Base-by-base conservation (phyloP, 1,284 basidiomycete species). In the Sanghuangporus sanghuang region DNA sequence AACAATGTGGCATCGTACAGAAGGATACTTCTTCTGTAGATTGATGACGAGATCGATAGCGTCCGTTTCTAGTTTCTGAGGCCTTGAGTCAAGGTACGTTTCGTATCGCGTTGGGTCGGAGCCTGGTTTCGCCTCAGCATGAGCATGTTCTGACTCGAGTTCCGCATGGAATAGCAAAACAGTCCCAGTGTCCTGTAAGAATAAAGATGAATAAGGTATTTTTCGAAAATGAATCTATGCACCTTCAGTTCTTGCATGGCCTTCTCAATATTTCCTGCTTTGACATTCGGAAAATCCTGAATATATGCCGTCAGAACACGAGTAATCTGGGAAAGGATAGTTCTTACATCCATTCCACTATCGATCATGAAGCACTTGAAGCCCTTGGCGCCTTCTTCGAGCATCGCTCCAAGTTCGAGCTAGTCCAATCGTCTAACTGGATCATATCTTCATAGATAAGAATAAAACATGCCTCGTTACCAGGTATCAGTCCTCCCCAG, bases 331-430 rank as follows among this genome's bases (percentile, higher is more conserved):
- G 21, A 39, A 35, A 54, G 27, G 54, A 58, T 21, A 42, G 7
- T 6, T 74, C 80, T 63, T 70, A 93, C 92, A 69, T 96, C 90
- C 14, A 97, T 93, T 40, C 95, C 95, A 69, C 93, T 95, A 67
- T 96, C 89, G 68, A 95, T 95, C 69, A 97, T 78, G 75, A 97
- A 97, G 73, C 94, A 96, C 74, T 97, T 97, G 81, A 97, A 97
- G 0, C 95, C 95, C 75, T 89, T 92, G 32, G 95, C 90, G 6
- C 95, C 95, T 44, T 83, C 83, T 35, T 84, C 74, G 14, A 95
- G 77, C 39, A 97, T 79, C 4, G 87, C 85, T 61, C 71, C 68
- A 52, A 95, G 80, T 69, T 93, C 80, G 59, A 76, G 71, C 90
- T 93, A 36, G 3, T 56, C 48, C 27, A 27, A 53, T n/a, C 44